These are phyloP conservation scores for Madurella mycetomatis DNA, from an alignment of 2,329 filamentous ascomycete species.

Conservation along the genomic window DNA sequence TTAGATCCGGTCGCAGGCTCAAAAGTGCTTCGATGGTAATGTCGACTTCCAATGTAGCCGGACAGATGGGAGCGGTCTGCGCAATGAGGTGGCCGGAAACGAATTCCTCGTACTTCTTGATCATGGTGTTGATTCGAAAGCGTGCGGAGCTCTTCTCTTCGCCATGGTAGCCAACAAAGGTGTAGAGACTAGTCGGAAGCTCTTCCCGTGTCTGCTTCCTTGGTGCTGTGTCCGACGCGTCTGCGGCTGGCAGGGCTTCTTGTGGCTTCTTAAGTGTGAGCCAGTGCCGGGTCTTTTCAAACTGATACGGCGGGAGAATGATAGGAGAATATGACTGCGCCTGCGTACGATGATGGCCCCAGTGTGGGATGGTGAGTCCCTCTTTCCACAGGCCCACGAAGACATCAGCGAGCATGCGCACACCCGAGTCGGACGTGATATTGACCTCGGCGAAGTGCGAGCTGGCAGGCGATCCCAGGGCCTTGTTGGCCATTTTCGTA, in stretches of 20 bases:
- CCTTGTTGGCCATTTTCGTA: constrained; percentile 31
- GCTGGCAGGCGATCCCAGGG: constrained; percentile 16
- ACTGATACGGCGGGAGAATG: constrained; percentile 39
- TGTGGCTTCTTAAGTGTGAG: background rate
- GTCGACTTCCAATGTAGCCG: constrained; percentile 34
- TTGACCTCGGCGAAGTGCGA: constrained; percentile 25
- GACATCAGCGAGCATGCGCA: constrained; percentile 24
- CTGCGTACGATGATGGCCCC: constrained; percentile 34
- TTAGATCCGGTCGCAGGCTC: constrained; percentile 30
- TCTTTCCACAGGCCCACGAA: constrained; percentile 37
- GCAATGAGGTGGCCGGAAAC: constrained; percentile 38
- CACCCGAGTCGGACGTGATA: constrained; percentile 21
- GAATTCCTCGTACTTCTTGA: constrained; percentile 31
- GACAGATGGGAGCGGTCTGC: constrained; percentile 36
- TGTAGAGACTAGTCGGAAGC: too few species aligned
- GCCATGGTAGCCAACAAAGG: constrained; percentile 15
- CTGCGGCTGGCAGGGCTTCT: background rate
- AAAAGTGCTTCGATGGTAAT: constrained; percentile 32
- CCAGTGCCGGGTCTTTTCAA: constrained; percentile 25
- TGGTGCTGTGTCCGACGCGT: background rate
- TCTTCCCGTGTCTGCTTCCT: constrained; percentile 7
- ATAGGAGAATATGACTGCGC: constrained; percentile 22
- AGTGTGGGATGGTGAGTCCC: constrained; percentile 35
- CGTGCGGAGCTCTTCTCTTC: constrained; percentile 20
- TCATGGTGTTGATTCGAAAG: constrained; percentile 40